Evolutionary conservation across 2,329 filamentous ascomycete genomes (phyloP), one percentile per base, ranked within the genome.

Genomic region (Aspergillus novoparasiticus): DNA sequence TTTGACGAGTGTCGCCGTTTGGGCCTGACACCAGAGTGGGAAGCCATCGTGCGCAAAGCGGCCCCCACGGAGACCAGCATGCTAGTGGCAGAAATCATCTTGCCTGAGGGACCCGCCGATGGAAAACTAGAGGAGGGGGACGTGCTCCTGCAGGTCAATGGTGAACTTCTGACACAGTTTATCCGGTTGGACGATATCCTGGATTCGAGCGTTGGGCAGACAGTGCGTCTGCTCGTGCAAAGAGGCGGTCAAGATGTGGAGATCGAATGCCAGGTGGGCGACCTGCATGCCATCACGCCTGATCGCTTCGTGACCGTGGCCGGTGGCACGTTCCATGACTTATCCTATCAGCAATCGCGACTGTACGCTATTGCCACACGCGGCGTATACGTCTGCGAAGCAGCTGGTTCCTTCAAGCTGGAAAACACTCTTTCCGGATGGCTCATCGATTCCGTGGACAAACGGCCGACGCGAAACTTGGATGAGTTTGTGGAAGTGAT

Each of bases 291-390:
- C 62, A 99, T 99, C 76, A 98, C 95, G 3, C 95, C 96, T 16
- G 94, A 97, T 79, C 90, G 94, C 64, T 99, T 98, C 75, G 91
- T 98, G 59, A 92, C 93, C 5, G 94, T 98, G 50, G 92, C 94
- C 48, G 96, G 95, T 23, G 95, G 90, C 28, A 94, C 93, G 63
- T 98, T 99, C 83, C 96, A 99, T 80, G 88, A 96, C 75, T 83
- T 99, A 21, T 99, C 96, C 0, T 99, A 99, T 77, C 95, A 99
- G 75, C 94, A 98, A 79, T 93, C 95, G n/a, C 89, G 95, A 11
- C 86, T 97, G 5, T 98, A 97, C 76, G 94, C 94, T 39, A 94
- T 99, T 62, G 89, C 94, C 11, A 91, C 93, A 71, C 90, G 93
- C 76, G 95, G 95, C 39, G 93, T 99, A 21, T 99, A 92, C 75